Evolutionary conservation across 768 basidiomycete genomes (phyloP), one percentile per base, ranked within the genome.

Genomic region (Stropharia rugosoannulata): DNA sequence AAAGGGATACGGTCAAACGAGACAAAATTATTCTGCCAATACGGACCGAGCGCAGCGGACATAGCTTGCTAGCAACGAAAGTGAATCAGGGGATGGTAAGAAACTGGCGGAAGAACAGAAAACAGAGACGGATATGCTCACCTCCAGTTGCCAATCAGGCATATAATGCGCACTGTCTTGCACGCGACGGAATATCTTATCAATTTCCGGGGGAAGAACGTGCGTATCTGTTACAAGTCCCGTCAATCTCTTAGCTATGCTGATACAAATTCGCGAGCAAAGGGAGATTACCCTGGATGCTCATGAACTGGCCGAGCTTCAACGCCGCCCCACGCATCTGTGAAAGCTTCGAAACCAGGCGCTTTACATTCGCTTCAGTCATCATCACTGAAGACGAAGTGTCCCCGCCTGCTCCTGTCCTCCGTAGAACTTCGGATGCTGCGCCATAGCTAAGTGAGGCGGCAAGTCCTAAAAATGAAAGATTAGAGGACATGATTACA

Each of bases 81-180:
- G 12, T 45, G 25, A 39, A 38, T 5, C 5, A 22, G 27, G 36
- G 29, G 35, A 3, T 11, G 12, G 22, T 1, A 38, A n/a, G 19
- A 49, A 27, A 16, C 22, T 1, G 29, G 7, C 1, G 9, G 29
- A 32, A 32, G 29, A 32, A 10, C 5, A 25, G 39, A 38, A 1
- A 56, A 8, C 9, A 44, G 56, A 32, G 52, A 19, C 15, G 39
- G 40, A 9, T 5, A 3, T 66, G 18, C 72, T 16, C 13, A 93
- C 95, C 83, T 95, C 91, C 87, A 98, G 90, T 68, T 99, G 96
- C 90, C 90, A 95, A 62, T 96, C 89, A 0, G 96, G 96, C 96
- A 99, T 99, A 68, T 98, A 98, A 70, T 99, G 93, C 1, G 96
- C 96, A 62, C 89, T 86, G 61, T 96, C 92, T 67, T 98, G 96